phyloP scores from a whole-genome alignment of 805 yeast genomes.

The Kodamaea neixiangensis region DNA sequence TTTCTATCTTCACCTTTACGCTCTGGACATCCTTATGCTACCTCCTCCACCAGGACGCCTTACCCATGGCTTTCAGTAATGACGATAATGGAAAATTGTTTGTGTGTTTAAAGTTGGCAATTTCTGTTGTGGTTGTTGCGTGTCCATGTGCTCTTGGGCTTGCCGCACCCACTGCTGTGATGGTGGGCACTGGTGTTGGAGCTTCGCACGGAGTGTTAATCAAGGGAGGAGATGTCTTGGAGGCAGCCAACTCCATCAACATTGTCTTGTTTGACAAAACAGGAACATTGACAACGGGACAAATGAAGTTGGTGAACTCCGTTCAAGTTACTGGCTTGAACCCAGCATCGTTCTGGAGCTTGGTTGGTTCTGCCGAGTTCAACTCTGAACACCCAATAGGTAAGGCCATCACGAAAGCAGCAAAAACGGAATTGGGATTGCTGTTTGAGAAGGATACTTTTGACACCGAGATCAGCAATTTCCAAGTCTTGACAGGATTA shows the following conservation, averaged over 20 bases:
- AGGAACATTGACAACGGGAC: slow-evolving; percentile 89
- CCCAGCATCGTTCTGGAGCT: slow-evolving; percentile 48
- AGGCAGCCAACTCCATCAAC: slow-evolving; percentile 63
- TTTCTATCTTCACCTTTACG: slow-evolving; percentile 65
- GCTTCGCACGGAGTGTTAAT: slow-evolving; percentile 87
- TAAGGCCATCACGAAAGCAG: slow-evolving; percentile 55
- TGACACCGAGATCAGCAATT: slow-evolving; percentile 29
- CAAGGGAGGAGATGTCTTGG: slow-evolving; percentile 91
- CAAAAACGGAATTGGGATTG: slow-evolving; percentile 27
- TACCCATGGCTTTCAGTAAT: slow-evolving; percentile 51
- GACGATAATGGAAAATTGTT: slow-evolving; percentile 57
- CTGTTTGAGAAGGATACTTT: slow-evolving; percentile 36
- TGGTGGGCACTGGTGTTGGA: slow-evolving; percentile 98
- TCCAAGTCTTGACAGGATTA: slow-evolving; percentile 43
- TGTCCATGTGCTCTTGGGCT: slow-evolving; percentile 98
- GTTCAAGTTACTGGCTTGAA: slow-evolving; percentile 29
- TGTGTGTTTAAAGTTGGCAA: slow-evolving; percentile 75
- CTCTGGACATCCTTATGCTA: slow-evolving; percentile 41
- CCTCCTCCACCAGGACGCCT: slow-evolving; percentile 18
- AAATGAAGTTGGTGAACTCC: slow-evolving; percentile 50
- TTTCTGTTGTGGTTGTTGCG: slow-evolving; percentile 93
- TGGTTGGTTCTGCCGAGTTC: slow-evolving; percentile 60
- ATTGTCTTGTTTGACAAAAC: slow-evolving; percentile 89
- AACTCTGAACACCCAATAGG: slow-evolving; percentile 90
- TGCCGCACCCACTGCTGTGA: slow-evolving; percentile 97